These are phyloP conservation scores for Lepidium africanum DNA, from an alignment of 345 rosid species.

Conservation along the genomic window DNA sequence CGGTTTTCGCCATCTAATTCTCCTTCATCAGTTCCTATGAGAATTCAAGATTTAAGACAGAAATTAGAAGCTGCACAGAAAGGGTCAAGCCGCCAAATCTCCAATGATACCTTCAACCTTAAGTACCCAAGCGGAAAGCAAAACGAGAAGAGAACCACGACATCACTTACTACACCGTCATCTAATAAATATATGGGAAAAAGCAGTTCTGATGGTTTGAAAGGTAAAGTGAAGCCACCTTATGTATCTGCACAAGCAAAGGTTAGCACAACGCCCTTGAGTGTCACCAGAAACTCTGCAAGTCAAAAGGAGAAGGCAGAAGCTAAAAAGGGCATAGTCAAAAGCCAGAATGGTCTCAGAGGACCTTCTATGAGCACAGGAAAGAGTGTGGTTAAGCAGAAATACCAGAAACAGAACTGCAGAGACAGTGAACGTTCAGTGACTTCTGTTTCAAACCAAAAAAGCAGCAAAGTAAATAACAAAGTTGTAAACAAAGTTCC, in stretches of 20 bases:
- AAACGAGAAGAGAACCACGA: conserved; percentile 28
- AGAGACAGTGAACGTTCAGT: conserved; percentile 33
- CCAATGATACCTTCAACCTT: conserved; percentile 16
- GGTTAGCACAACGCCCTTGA: conserved; percentile 27
- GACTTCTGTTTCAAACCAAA: conserved; percentile 33
- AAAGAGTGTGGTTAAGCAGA: conserved; percentile 53
- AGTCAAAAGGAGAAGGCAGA: conserved; percentile 45
- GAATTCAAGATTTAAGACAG: conserved; percentile 64
- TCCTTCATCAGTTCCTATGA: conserved; percentile 61
- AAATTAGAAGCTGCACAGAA: conserved; percentile 60
- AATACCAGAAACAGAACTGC: conserved; percentile 71
- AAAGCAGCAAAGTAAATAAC: conserved; percentile 29
- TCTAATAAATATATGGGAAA: conserved; percentile 27
- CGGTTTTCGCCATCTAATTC: conserved; percentile 39
- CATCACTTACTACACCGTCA: conserved; percentile 5
- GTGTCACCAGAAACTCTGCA: conserved; percentile 15
- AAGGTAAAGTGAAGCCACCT: conserved; percentile 39
- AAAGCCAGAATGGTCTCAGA: conserved; percentile 36
- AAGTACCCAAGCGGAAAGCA: conserved; percentile 33
- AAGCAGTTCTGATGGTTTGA: conserved; percentile 29
- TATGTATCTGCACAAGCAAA: conserved; percentile 38
- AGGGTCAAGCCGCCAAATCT: conserved; percentile 36
- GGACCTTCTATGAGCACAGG: conserved; percentile 29
- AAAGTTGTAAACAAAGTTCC: conserved; percentile 35
- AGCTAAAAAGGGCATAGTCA: conserved; percentile 30